Conservation (phyloP, 495 filamentous ascomycete species). For the Hypoxylon lenormandii region DNA sequence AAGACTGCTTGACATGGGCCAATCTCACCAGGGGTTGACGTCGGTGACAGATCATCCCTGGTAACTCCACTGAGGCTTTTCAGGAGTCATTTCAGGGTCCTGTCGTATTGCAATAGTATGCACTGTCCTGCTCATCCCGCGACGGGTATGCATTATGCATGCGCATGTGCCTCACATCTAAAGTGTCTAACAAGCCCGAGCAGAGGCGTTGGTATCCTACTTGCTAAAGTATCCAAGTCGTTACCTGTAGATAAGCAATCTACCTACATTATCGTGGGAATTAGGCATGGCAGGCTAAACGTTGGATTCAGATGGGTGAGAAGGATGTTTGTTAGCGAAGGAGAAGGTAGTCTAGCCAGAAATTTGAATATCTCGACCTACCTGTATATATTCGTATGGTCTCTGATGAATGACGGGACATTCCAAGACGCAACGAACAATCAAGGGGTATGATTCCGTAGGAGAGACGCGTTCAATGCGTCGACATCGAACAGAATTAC, state of each 20-base stretch:
- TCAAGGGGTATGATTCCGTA: not conserved
- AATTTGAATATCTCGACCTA: too few relatives aligned
- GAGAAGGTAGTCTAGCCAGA: too few relatives aligned
- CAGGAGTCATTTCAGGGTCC: constrained; percentile 3
- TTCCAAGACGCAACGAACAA: too few relatives aligned
- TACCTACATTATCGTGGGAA: too few relatives aligned
- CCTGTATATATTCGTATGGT: too few relatives aligned
- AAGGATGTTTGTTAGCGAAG: not conserved
- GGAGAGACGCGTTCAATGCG: not conserved
- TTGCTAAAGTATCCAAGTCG: too few relatives aligned
- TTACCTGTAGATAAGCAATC: too few relatives aligned
- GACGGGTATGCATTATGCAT: not conserved
- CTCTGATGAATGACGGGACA: too few relatives aligned
- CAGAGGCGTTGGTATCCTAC: too few relatives aligned
- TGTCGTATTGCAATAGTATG: not conserved
- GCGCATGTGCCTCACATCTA: not conserved
- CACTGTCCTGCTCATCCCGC: not conserved
- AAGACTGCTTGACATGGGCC: not conserved
- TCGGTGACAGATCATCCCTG: constrained; percentile 5
- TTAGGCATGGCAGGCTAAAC: too few relatives aligned
- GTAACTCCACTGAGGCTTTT: not conserved
- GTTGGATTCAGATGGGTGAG: too few relatives aligned
- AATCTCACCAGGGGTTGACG: not conserved
- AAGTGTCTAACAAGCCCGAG: too few relatives aligned
- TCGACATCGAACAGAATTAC: not conserved